phyloP scores from a whole-genome alignment of 2,329 filamentous ascomycete species.

The Cadophora sp. region DNA sequence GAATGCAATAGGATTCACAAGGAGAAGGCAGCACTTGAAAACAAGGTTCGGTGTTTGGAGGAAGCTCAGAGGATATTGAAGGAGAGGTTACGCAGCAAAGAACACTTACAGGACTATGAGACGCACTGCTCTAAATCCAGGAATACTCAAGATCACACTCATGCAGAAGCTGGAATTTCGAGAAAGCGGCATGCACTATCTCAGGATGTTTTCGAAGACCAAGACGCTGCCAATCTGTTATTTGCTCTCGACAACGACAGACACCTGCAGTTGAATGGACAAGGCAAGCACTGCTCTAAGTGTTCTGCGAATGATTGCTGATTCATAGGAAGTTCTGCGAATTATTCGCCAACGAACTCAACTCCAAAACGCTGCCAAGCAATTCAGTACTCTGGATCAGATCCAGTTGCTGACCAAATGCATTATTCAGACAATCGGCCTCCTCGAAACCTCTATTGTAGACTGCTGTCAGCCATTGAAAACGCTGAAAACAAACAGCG shows the following conservation, averaged over 20 bases:
- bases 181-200: constrained; percentile 21
- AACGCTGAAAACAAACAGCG: constrained; percentile 21
- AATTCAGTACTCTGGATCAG: constrained; percentile 28
- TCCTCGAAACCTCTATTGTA: constrained; percentile 29
- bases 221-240: neutral
- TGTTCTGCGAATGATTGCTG: constrained; percentile 5
- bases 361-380: constrained; percentile 16
- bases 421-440: constrained; percentile 23
- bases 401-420: constrained; percentile 27
- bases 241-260: constrained; percentile 18
- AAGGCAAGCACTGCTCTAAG: constrained; percentile 21
- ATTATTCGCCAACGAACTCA: constrained; percentile 24
- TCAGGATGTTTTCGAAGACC: constrained; percentile 10
- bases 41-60: constrained; percentile 32
- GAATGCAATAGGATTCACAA: constrained; percentile 33
- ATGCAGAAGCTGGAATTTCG: neutral
- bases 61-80: constrained; percentile 24
- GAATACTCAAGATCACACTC: neutral
- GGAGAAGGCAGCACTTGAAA: constrained; percentile 37
- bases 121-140: neutral
- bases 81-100: neutral
- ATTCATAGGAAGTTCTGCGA: constrained; percentile 26
- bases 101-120: neutral
- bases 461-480: constrained; percentile 32
- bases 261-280: constrained; percentile 27